Conservation (phyloP, 2,329 filamentous ascomycete species). For the Ramichloridium luteum region DNA sequence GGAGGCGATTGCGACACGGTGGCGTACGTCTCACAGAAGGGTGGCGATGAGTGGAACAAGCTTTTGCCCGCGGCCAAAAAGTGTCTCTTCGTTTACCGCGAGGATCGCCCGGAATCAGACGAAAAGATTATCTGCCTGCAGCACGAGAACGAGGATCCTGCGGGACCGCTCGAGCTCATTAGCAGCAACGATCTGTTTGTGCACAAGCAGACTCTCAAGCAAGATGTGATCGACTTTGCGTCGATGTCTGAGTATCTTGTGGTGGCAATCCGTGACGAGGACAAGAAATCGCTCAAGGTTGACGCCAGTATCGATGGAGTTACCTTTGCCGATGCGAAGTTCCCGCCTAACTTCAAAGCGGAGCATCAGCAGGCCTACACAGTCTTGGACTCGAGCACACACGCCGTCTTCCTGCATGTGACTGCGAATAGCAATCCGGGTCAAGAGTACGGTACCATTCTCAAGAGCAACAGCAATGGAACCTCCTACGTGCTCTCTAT, state of each 20-base stretch:
- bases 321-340: constrained; percentile 69
- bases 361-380: constrained; percentile 75
- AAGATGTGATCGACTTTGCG: constrained; percentile 71
- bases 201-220: constrained; percentile 49
- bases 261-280: constrained; percentile 58
- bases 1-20: constrained; percentile 54
- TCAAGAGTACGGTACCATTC: constrained; percentile 67
- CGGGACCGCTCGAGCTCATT: constrained; percentile 55
- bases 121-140: constrained; percentile 55
- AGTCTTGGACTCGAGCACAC: constrained; percentile 85
- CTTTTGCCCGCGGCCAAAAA: constrained; percentile 62
- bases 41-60: constrained; percentile 64
- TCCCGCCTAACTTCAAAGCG: constrained; percentile 74
- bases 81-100: constrained; percentile 74
- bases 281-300: constrained; percentile 57
- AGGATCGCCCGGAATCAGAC: constrained; percentile 45
- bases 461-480: constrained; percentile 98
- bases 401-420: constrained; percentile 89
- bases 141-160: constrained; percentile 47
- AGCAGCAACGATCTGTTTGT: constrained; percentile 73
- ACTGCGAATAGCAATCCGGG: constrained; percentile 56
- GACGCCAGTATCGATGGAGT: constrained; percentile 76
- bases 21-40: constrained; percentile 66
- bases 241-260: constrained; percentile 97
- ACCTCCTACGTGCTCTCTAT: constrained; percentile 86